Base-by-base conservation (phyloP, 2,329 filamentous ascomycete genomes). In the Talaromyces sp. region DNA sequence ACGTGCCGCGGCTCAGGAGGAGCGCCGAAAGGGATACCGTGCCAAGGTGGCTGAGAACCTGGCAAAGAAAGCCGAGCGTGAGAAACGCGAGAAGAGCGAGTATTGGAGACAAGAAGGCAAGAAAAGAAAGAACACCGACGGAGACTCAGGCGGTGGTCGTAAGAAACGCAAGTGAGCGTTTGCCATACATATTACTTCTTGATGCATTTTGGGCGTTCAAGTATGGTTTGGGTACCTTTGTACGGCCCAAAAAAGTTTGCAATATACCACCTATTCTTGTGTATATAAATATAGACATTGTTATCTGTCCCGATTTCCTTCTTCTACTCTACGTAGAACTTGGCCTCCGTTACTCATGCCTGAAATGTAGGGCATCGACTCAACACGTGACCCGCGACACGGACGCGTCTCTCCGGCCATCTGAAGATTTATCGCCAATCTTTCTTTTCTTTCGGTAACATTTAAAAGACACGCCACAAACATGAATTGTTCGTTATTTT, bases 61-160 rank as follows among this genome's bases (percentile, higher is more conserved):
- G 73, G 93, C 96, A 85, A 96, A 93, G 87, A 91, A 92, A 80
- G 86, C 86, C 65, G 91, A 89, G 67, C 84, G 93, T 61, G 93
- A 98, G 83, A 96, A 93, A 87, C 87, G 88, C 72, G 94, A 99
- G 82, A 90, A 88, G 75, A 90, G 96, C 77, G 93, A 97, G 72
- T 99, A 88, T 75, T 99, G 95, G 95, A 84, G 88, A 72, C 89
- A 88, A 72, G 96, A 99, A 80, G 95, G 95, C 10, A 91, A 90
- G 82, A 92, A 91, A 82, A 83, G 89, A 70, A 87, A 86, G 77
- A 83, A 83, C 39, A 80, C 83, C 69, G 82, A 80, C 22, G 83
- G 82, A 60, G 84, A 81, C 22, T 84, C 78, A 35, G 81, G 79
- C 66, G 85, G 83, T 66, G 85, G 83, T 22, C 22, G 22, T 35